Base-by-base conservation (phyloP, 2,329 filamentous ascomycete species). In the Claviceps sp. region DNA sequence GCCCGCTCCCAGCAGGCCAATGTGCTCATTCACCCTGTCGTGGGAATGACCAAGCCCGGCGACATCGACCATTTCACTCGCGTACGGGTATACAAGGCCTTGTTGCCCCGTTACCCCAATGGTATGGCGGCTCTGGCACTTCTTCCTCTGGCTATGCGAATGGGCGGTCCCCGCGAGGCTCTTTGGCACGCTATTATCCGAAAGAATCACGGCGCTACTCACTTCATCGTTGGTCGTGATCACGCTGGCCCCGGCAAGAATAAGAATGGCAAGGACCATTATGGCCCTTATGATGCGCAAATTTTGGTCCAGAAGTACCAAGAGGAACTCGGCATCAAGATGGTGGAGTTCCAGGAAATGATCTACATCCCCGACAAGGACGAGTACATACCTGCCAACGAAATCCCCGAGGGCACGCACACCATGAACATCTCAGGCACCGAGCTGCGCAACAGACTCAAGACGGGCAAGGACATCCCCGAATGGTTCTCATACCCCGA, bases 401-500 rank as follows among this genome's bases (percentile, higher is more conserved):
- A 96, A 74, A 91, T 98, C 56, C 75, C 84, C 62, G 75, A 82
- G 64, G 89, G 88, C 59, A 78, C 85, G 64, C 87, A 88, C 70
- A 97, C 91, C 50, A 79, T 89, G 60, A 88, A 91, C 74, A 91
- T 91, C 69, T 89, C 84, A 40, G 85, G 85, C 55, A 89, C 85
- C 55, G 93, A 98, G 76, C 87, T 98, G 64, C 90, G 93, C 65
- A 81, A 86, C 65, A 87, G 93, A 62, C 84, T 98, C 58, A 84
- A 86, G 64, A 94, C 86, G 55, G 93, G 93, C 61, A 87, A 87
- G 62, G 89, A 95, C 61, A 98, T 98, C 62, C 93, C 93, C 61
- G 89, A 94, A 72, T 98, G 93, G 93, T 98, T 98, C 80, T 97
- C 93, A 36, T 98, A 98, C 77, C 91, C 93, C 56, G 93, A 98